Evolutionary conservation across 192 early-diverging fungal genomes (phyloP), one percentile per base, ranked within the genome.

Genomic region (Coemansia sp.): DNA sequence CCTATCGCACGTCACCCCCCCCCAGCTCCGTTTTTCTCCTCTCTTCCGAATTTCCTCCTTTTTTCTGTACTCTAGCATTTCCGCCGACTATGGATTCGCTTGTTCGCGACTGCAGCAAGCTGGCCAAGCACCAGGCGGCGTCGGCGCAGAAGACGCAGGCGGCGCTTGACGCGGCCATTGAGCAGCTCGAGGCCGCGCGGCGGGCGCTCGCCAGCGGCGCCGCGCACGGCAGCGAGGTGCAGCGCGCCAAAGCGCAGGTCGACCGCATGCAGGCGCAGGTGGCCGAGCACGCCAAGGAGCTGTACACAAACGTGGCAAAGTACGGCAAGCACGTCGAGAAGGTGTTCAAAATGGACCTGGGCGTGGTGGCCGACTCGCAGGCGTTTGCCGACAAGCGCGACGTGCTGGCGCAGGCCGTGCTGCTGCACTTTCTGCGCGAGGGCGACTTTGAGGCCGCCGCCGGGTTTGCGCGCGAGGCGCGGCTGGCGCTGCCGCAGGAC

Each of bases 381-480:
- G 89, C 89, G 17, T 87, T 97, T 47, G 88, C 84, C 44, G 78
- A 79, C 17, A 88, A 88, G 54, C 81, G 82, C 4, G 53, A 79
- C 1, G 65, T 85, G 23, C 63, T 97, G 31, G 63, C 78, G 48
- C 77, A 70, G 38, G 72, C 87, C 4, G 68, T 95, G 11, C 80
- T 83, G 8, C 53, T 78, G 46, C 92, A 95, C 53, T 90, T 95
- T 58, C 82, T 97, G 39, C 81, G 90, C 11, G 84, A 92, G 67
- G 94, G 94, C 14, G 82, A 88, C 35, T 96, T 96, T 73, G 85
- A 83, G 26, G 58, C 94, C 20, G 90, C 86, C 3, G 74, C 85
- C 11, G 60, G 34, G 23, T 74, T 70, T 50, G 60, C 61, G 8
- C 22, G 51, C 60, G 84, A 84, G 30, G 71, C 67, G n/a, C 53